phyloP scores from a whole-genome alignment of 164 flowering plant species.

The Taxillus chinensis region DNA sequence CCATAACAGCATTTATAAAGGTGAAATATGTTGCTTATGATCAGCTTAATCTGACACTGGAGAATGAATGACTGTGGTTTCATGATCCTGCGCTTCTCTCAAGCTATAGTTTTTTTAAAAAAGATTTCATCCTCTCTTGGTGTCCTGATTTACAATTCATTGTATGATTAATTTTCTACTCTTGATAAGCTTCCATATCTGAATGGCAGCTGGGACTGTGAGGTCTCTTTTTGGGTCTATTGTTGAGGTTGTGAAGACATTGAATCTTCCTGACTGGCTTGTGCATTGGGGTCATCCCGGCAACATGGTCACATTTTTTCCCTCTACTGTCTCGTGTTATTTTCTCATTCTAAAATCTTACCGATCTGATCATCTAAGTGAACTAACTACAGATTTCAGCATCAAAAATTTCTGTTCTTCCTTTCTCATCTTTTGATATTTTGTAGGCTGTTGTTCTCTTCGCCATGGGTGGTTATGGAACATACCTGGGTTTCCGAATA shows the following conservation, averaged over 20 bases:
- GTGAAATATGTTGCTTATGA: too few species aligned
- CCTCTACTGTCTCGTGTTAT: not conserved
- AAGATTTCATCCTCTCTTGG: too few species aligned
- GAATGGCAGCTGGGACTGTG: slow-evolving; percentile 43
- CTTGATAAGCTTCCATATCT: not conserved
- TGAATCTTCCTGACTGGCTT: slow-evolving; percentile 81
- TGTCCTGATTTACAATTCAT: not conserved
- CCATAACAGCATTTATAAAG: too few species aligned
- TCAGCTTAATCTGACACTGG: too few species aligned
- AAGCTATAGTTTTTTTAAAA: too few species aligned
- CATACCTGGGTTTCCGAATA: slow-evolving; percentile 80
- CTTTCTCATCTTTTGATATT: not conserved
- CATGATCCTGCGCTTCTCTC: too few species aligned
- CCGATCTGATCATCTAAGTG: too few species aligned
- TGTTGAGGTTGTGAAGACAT: slow-evolving; percentile 63
- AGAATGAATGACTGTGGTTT: too few species aligned
- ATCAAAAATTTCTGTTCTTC: too few species aligned
- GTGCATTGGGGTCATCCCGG: slow-evolving; percentile 99
- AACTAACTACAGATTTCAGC: too few species aligned
- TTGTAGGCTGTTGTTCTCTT: slow-evolving; percentile 84
- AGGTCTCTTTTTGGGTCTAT: slow-evolving; percentile 64
- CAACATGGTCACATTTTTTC: slow-evolving; percentile 55
- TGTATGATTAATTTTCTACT: not conserved
- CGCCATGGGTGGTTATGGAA: slow-evolving; percentile 97
- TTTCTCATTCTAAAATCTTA: too few species aligned